Evolutionary conservation across 2,329 filamentous ascomycete genomes (phyloP), one percentile per base, ranked within the genome.

Genomic region (Bertia moriformis): DNA sequence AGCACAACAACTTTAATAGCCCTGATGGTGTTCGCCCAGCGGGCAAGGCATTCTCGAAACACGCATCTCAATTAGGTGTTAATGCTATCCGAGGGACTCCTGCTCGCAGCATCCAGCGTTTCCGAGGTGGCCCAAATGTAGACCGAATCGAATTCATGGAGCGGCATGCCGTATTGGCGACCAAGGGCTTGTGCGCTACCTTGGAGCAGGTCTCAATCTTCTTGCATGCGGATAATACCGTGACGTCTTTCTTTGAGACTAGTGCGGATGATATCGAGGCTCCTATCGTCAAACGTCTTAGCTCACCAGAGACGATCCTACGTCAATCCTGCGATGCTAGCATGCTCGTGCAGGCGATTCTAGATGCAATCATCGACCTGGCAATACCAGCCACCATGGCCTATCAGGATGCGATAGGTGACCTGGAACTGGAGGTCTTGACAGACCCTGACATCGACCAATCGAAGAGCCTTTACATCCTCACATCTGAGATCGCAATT

Each of bases 131-230:
- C 2, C 73, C 80, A 7, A 93, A 93, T 48, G 72, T 85, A 46
- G 80, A 85, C 33, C 73, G 88, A 17, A 88, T 83, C n/a, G 73
- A 81, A 33, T 95, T 83, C 51, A 93, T 96, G 81, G 88, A 95
- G 57, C 69, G 69, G 17, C 76, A 94, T 55, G 89, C 86, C 0
- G 77, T 81, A 1, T 66, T 95, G 2, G 68, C 76, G 1, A 60
- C 69, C 1, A 81, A 78, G 46, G 71, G 79, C 4, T 65, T 93
- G 18, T 14, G 32, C 15, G 85, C 95, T 29, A 82, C 80, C 19
- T 83, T 91, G 2, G 89, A 96, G 59, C 89, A 95, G 56, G 88
- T 95, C 2, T 86, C 86, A 3, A 78, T 95, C 40, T 95, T 95
- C 53, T 63, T 95, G 14, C 85, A 84, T 5, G 70, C 75, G 7